Percentiles rank a stretch among this genome's conserved stretches.
Evolutionary conservation across 306 rosid species (phyloP).

Genomic region (Erythrophleum fordii): DNA sequence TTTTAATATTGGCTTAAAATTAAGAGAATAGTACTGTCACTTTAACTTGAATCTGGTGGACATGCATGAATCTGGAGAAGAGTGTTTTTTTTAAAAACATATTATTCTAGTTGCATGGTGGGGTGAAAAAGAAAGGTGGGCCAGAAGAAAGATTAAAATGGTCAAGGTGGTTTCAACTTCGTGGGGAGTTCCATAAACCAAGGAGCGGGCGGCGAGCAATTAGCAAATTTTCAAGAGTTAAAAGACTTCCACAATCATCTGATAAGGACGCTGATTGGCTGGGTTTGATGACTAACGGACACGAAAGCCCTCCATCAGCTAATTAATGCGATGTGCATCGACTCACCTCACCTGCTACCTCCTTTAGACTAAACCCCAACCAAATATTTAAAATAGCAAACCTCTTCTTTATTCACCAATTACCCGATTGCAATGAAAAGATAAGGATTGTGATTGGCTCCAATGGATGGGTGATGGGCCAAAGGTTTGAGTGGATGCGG

Average conservation of each 20-base stretch:
- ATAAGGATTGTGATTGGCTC: conserved; percentile 24
- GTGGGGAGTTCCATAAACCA: conserved; percentile 40
- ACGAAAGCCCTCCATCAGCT: conserved; percentile 12
- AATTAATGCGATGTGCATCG: not conserved
- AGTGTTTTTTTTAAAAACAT: too few species aligned
- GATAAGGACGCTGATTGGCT: conserved; percentile 41
- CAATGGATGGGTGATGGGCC: not conserved
- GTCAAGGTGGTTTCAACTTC: conserved; percentile 36
- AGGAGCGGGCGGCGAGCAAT: conserved; percentile 49
- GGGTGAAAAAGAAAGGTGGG: not conserved
- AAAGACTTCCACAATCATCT: not conserved
- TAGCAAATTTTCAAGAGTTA: not conserved
- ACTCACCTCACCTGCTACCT: not conserved
- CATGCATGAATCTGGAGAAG: not conserved
- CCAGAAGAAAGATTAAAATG: conserved; percentile 1
- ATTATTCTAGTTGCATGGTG: not conserved
- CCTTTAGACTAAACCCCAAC: not conserved
- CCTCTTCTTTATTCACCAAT: conserved; percentile 3
- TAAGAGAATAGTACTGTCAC: not conserved
- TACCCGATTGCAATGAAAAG: not conserved
- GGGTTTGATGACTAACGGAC: conserved; percentile 37
- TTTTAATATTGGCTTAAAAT: not conserved
- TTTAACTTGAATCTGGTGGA: not conserved
- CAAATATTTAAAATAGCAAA: not conserved
- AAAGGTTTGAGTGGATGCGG: not conserved